Base-by-base conservation (phyloP, 768 basidiomycete species). In the Termitomyces sp. region DNA sequence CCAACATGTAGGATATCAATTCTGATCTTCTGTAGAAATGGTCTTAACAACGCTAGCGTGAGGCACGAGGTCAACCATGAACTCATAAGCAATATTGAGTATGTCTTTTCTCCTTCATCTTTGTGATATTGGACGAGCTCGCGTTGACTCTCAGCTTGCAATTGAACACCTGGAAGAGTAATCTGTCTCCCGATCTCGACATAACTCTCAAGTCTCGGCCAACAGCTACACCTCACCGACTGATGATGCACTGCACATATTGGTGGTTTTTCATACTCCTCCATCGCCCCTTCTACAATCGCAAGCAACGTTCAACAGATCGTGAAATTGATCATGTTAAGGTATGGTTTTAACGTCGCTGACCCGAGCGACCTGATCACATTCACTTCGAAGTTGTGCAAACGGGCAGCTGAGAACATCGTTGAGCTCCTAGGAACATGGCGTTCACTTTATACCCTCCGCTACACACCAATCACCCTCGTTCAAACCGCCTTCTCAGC, bases 241-340 rank as follows among this genome's bases (percentile, higher is more conserved):
- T 85, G 30, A 80, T 80, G 75, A 71, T 85, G 57, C 82, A 86
- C 59, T 70, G 80, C 30, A 72, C 77, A 10, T 83, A 81, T 64
- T 80, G 81, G 76, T 85, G 83, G 79, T 68, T 79, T 18, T 77
- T 80, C 60, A 82, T 87, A 35, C 75, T 87, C 18, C 76, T 87
- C 0, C 82, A 86, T 59, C 75, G 85, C 3, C 84, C 84, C 0
- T 82, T 72, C 72, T 83, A 74, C 67, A 77, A 69, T 60, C 79
- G 71, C 60, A 70, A 73, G 64, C 59, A 74, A 54, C 70, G 76
- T 58, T 68, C 69, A 59, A 68, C 70, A 59, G 76, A 74, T 57
- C 70, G 66, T 54, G 74, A 72, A 58, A 80, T 74, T 56, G 80
- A 76, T 62, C 81, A 82, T 63, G 78, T 81, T 64, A 83, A 83